phyloP scores from a whole-genome alignment of 495 filamentous ascomycete genomes.

The Hypoxylon rickii region DNA sequence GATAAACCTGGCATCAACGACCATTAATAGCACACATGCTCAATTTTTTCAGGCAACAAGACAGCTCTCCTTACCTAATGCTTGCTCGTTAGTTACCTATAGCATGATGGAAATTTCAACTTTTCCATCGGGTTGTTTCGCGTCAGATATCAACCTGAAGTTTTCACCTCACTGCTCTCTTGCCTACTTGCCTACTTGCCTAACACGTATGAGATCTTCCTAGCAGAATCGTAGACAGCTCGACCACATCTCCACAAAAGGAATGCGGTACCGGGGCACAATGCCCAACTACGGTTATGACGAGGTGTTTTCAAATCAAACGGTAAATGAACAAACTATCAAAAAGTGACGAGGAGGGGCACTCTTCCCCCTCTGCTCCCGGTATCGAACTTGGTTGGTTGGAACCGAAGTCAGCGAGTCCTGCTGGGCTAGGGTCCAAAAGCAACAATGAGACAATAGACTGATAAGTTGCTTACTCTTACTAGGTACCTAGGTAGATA shows the following conservation, averaged over 20 bases:
- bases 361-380: slow-evolving; percentile 12
- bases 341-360: slow-evolving; percentile 10
- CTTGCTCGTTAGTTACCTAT: slow-evolving; percentile 1
- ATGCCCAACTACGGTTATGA: slow-evolving; percentile 21
- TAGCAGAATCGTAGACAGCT: slow-evolving; percentile 31
- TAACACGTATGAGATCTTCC: slow-evolving; percentile 38
- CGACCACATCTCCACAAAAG: slow-evolving; percentile 35
- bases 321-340: slow-evolving; percentile 8
- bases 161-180: neutral
- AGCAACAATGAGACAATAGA: slow-evolving; percentile 4
- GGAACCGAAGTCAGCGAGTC: slow-evolving; percentile 12
- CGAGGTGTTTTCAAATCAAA: slow-evolving; percentile 7
- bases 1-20: slow-evolving; percentile 12
- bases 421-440: slow-evolving; percentile 15
- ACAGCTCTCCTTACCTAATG: slow-evolving; percentile 22
- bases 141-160: slow-evolving; percentile 27
- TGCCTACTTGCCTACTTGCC: slow-evolving; percentile 20
- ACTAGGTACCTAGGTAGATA: slow-evolving; percentile 6
- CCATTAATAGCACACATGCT: slow-evolving; percentile 30
- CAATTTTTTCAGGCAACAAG: slow-evolving; percentile 20
- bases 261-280: slow-evolving; percentile 30
- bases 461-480: slow-evolving; percentile 22
- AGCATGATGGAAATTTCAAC: slow-evolving; percentile 16
- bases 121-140: slow-evolving; percentile 29
- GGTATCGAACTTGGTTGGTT: slow-evolving; percentile 24